Evolutionary conservation across 1,139 yeast species (phyloP), one percentile per base, ranked within the genome.

Genomic region (Suhomyces terraborum): DNA sequence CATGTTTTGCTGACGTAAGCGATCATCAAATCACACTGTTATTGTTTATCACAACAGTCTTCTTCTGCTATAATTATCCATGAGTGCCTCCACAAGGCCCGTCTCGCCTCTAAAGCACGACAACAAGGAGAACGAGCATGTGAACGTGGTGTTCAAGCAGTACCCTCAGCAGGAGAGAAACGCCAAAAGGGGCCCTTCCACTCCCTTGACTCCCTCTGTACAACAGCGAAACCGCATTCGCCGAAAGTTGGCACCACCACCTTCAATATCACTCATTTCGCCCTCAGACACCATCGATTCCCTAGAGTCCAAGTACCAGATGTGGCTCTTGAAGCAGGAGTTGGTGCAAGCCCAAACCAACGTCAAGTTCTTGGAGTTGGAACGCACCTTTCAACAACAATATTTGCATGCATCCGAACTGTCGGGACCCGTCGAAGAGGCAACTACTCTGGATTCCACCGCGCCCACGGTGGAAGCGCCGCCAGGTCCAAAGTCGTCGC

Each of bases 101-200:
- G 14, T 19, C 2, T 33, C 41, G 12, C 38, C 41, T 4, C n/a
- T 20, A 16, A 23, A 28, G 27, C 28, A 33, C 21, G 37, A 38
- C 10, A 38, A 38, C 25, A 38, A 38, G 23, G 41, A 38, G 17
- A 38, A 38, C 19, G 41, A 38, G 20, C 22, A 12, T 21, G 19
- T 25, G 6, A 8, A 10, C 6, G 4, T 10, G 10, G 14, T 23
- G 19, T n/a, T 27, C 16, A 40, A 31, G 13, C 30, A 28, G n/a
- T 12, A 24, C 3, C 2, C 7, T 12, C 27, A 24, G 14, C 16
- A 32, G 28, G 38, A 32, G 43, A 41, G 42, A 27, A 23, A 25
- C 10, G 39, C 34, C 28, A 59, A 58, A 37, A 45, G 64, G 32
- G 60, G 59, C 13, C 61, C 64, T 14, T 46, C 55, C 19, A 56